Conservation (phyloP, 164 flowering plant genomes). For the Tinospora cordifolia region DNA sequence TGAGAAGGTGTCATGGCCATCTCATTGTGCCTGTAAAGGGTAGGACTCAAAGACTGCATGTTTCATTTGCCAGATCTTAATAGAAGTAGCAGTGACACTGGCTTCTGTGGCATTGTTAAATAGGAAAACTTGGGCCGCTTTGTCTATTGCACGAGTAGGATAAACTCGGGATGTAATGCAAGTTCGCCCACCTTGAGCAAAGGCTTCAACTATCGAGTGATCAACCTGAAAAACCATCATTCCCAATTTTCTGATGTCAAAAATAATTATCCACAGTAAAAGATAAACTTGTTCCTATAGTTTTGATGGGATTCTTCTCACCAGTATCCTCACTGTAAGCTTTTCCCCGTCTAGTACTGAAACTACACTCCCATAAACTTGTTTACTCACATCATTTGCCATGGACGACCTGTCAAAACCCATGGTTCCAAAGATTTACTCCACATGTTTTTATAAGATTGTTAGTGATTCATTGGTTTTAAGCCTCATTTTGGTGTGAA, state of each 20-base stretch:
- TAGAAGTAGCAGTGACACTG: slow-evolving; percentile 39
- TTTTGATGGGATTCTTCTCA: slow-evolving; percentile 19
- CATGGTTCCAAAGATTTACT: background rate
- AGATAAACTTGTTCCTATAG: background rate
- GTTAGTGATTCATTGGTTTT: too few relatives aligned
- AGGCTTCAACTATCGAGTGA: slow-evolving; percentile 77
- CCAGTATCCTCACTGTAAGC: slow-evolving; percentile 53
- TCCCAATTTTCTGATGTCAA: background rate
- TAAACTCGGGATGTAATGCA: slow-evolving; percentile 67
- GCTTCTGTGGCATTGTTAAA: slow-evolving; percentile 77
- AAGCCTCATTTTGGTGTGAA: too few relatives aligned
- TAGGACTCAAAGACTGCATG: background rate
- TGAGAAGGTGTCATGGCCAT: background rate
- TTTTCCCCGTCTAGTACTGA: slow-evolving; percentile 70
- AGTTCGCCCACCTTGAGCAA: slow-evolving; percentile 82
- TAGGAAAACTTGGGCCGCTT: slow-evolving; percentile 45
- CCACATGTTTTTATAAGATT: too few relatives aligned
- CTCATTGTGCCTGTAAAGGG: background rate
- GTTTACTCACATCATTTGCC: slow-evolving; percentile 55
- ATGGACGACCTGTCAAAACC: slow-evolving; percentile 40
- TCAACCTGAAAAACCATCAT: slow-evolving; percentile 34
- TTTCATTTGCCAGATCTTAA: slow-evolving; percentile 63
- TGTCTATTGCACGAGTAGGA: slow-evolving; percentile 64
- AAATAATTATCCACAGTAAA: background rate
- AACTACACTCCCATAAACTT: slow-evolving; percentile 46